These are phyloP conservation scores for Fusarium verrucosum DNA, from an alignment of 2,329 filamentous ascomycete species.

Conservation along the genomic window DNA sequence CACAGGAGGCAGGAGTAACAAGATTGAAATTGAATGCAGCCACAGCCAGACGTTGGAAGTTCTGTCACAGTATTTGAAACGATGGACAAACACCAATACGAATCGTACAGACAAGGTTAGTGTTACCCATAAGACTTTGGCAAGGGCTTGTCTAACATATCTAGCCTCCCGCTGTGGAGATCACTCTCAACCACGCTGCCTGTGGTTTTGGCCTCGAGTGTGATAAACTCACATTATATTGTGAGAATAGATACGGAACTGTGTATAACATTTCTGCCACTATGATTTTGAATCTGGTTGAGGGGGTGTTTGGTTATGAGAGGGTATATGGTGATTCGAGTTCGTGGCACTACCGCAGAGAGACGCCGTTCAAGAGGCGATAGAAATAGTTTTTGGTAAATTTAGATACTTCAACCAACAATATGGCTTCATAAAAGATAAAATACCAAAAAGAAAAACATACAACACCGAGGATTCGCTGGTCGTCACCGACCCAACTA, in stretches of 20 bases:
- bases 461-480: constrained; percentile 34
- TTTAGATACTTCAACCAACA: background rate
- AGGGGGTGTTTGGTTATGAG: constrained; percentile 58
- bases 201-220: constrained; percentile 57
- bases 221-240: constrained; percentile 54
- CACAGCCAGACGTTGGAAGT: constrained; percentile 58
- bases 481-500: constrained; percentile 31
- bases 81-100: constrained; percentile 58
- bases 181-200: constrained; percentile 55
- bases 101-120: constrained; percentile 49
- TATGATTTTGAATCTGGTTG: constrained; percentile 57
- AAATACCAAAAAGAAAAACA: constrained; percentile 7
- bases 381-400: background rate
- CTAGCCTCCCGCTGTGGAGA: constrained; percentile 55
- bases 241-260: constrained; percentile 47
- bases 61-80: constrained; percentile 57
- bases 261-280: constrained; percentile 53
- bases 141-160: background rate
- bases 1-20: constrained; percentile 27
- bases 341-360: constrained; percentile 43
- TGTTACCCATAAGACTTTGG: background rate
- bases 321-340: constrained; percentile 35
- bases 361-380: constrained; percentile 25
- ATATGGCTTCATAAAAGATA: rapidly evolving
- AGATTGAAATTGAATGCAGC: constrained; percentile 57